A percentile compares a stretch with the other conserved stretches of the same genome.
Evolutionary conservation across 495 filamentous ascomycete genomes (phyloP).

Genomic region (Cenococcum geophilum): DNA sequence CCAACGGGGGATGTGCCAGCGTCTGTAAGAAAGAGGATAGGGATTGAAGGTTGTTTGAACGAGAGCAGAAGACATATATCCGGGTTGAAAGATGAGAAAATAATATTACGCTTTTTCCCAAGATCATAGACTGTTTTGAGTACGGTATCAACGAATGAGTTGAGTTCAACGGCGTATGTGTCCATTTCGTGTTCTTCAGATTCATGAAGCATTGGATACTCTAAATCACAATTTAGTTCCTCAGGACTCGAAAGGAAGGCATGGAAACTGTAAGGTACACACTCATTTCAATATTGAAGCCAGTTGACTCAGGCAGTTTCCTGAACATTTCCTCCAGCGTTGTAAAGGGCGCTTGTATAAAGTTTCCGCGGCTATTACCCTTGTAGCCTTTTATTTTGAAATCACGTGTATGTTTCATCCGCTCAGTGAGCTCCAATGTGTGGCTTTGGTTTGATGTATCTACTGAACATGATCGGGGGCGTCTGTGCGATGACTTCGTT

Average conservation of each 20-base stretch:
- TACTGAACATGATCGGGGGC: constrained; percentile 35
- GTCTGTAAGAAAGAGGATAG: constrained; percentile 90
- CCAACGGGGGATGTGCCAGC: constrained; percentile 69
- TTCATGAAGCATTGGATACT: constrained; percentile 97
- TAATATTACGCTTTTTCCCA: constrained; percentile 68
- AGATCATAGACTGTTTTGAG: constrained; percentile 78
- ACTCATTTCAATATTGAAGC: constrained; percentile 97
- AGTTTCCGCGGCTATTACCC: constrained; percentile 84
- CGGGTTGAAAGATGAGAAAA: constrained; percentile 95
- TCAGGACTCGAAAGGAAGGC: not conserved
- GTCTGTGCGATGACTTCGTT: constrained; percentile 8
- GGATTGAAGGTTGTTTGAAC: constrained; percentile 94
- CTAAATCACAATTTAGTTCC: not conserved
- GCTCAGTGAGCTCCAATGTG: constrained; percentile 55
- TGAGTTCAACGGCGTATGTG: constrained; percentile 91
- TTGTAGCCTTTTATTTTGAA: constrained; percentile 94
- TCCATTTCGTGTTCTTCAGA: constrained; percentile 95
- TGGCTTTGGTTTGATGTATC: constrained; percentile 38
- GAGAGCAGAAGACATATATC: constrained; percentile 89
- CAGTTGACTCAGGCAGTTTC: constrained; percentile 69
- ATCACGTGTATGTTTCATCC: constrained; percentile 94
- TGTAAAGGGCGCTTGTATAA: constrained; percentile 91
- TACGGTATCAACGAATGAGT: constrained; percentile 93
- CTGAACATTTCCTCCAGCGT: constrained; percentile 90
- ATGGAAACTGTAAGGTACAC: not conserved